Evolutionary conservation across 1,284 basidiomycete genomes (phyloP), one percentile per base, ranked within the genome.

Genomic region (Binderoboletus segoi): DNA sequence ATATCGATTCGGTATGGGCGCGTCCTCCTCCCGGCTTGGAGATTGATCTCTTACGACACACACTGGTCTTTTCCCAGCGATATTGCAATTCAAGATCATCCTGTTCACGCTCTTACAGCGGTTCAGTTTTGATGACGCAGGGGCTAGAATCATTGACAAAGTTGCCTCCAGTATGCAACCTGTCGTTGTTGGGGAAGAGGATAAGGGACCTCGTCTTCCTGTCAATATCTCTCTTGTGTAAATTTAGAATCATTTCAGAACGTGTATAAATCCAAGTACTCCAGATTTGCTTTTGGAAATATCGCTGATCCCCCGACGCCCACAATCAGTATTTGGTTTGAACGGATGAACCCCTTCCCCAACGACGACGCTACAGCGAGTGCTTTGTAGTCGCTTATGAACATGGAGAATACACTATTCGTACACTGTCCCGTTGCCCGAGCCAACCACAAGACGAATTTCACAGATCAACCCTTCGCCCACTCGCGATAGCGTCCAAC

Each of bases 61-160:
- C 16, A 35, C 7, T 35, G n/a, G 3, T 11, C 16, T 15, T 33
- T 42, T 28, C 41, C 24, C 18, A 58, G 57, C 49, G 20, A 48
- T 58, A n/a, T 33, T 58, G 28, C 57, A 59, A n/a, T 59, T 59
- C 45, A 59, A 54, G 35, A 44, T 60, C 12, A 59, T 59, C 23
- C 45, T 48, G 18, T 43, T 54, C 3, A 58, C 57, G 28, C 51
- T 58, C 7, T 15, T 44, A 15, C 44, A 40, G 35, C 44, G 20
- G 13, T 58, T 58, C 41, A 32, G 40, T 20, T 58, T 54, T 18
- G 57, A 48, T 23, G 57, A 60, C 3, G 15, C 23, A 3, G 35
- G 44, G 1, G 57, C 30, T 8, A 4, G 12, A 13, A 58, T 58
- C 12, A 13, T 47, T 10, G 20, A 30, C 32, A 59, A 54, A 20